Percentiles rank a stretch among this genome's conserved stretches.
These are phyloP conservation scores for Nicotiana tabacum DNA, from an alignment of 257 asterid species.

Conservation along the genomic window DNA sequence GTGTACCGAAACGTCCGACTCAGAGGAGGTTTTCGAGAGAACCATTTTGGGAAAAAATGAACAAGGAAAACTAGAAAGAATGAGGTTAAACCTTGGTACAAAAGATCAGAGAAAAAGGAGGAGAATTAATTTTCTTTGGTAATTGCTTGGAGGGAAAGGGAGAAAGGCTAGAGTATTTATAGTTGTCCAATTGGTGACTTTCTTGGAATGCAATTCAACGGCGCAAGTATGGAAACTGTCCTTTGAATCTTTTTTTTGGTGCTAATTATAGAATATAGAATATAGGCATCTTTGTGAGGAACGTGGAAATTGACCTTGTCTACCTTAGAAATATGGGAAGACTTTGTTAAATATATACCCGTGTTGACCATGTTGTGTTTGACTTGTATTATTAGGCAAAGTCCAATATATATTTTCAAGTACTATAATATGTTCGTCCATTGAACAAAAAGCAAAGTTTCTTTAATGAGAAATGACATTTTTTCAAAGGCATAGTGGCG, in stretches of 20 bases:
- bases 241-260: not conserved
- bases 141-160: not conserved
- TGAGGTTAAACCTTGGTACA: not conserved
- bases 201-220: not conserved
- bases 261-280: not conserved
- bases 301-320: not conserved
- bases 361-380: not conserved
- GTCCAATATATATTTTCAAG: not conserved
- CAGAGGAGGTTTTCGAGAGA: constrained; percentile 7
- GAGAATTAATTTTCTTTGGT: not conserved
- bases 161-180: not conserved
- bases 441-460: not conserved
- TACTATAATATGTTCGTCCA: not conserved
- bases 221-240: not conserved
- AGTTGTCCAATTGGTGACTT: not conserved
- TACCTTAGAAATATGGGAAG: not conserved
- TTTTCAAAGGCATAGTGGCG: not conserved
- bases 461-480: not conserved
- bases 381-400: not conserved
- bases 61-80: not conserved
- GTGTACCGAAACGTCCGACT: constrained; percentile 16
- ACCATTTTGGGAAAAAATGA: constrained; percentile 8
- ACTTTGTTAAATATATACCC: not conserved
- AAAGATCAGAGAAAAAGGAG: too few species aligned
- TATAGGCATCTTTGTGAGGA: not conserved